Base-by-base conservation (phyloP, 2,329 filamentous ascomycete genomes). In the Aspergillus texensis region DNA sequence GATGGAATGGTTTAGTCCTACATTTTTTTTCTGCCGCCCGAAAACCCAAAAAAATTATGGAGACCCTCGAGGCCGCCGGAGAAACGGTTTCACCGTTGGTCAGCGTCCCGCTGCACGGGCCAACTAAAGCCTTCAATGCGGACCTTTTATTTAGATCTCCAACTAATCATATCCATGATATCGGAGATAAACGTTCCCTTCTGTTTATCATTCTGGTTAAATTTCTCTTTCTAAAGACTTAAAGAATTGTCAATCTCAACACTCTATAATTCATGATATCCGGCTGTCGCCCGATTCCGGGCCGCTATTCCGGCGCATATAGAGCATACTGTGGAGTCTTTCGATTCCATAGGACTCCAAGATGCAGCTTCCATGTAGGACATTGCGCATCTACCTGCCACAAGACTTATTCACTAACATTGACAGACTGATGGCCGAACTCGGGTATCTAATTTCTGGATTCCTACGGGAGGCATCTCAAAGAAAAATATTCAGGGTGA, bases 361-460 rank as follows among this genome's bases (percentile, higher is more conserved):
- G 48, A 68, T 71, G 73, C 68, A 64, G 67, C 56, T 71, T 77
- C 60, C 74, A 80, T 69, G 81, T 84, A 77, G 68, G 73, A 14
- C 39, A 16, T 45, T 21, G 24, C 32, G 36, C 39, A 54, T 21
- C 10, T 36, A n/a, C 26, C 43, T 39, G 10, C 48, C 36, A 9
- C 30, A 3, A 58, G 43, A 30, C 26, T n/a, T 60, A 32, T 60
- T 56, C 24, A 57, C 63, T 72, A 41, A 70, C 39, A 28, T 24
- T 64, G 28, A 10, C 57, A 89, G 85, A 77, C 76, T 67, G 86
- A 89, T 78, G 80, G 83, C 53, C 80, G 87, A 67, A 83, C 80
- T 71, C 83, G 89, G 66, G 77, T 94, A 11, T 94, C 92, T 4
- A 88, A 83, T 53, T 86, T 93, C 77, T 97, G 94, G 92, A 84